Percentiles rank a stretch among this genome's conserved stretches.
Conservation (phyloP, 2,329 filamentous ascomycete species). For the Pestalotiopsis sp. region DNA sequence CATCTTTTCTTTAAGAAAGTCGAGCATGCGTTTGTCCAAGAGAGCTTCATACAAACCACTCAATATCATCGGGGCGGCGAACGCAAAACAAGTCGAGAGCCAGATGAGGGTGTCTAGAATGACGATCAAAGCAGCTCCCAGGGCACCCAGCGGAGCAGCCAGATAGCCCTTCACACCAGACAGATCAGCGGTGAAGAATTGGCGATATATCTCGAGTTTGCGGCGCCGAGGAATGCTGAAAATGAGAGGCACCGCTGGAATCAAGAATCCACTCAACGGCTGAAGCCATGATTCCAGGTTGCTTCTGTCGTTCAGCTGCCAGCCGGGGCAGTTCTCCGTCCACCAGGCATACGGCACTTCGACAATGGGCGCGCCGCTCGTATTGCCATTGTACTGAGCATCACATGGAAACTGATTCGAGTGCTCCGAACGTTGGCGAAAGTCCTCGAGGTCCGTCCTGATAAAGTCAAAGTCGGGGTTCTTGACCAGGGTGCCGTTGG, state of each 20-base stretch:
- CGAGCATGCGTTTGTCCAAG: constrained; percentile 4
- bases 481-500: neutral
- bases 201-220: constrained; percentile 9
- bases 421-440: neutral
- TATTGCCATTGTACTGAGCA: neutral
- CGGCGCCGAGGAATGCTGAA: constrained; percentile 8
- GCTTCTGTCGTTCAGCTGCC: constrained; percentile 3
- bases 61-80: constrained; percentile 8
- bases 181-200: constrained; percentile 7
- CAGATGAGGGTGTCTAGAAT: constrained; percentile 6
- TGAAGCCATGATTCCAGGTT: constrained; percentile 10
- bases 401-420: constrained; percentile 7
- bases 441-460: neutral
- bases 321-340: neutral
- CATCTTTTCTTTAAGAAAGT: constrained; percentile 9
- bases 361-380: neutral
- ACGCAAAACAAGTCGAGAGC: constrained; percentile 11
- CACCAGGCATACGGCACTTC: constrained; percentile 6
- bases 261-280: constrained; percentile 7
- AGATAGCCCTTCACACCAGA: constrained; percentile 7
- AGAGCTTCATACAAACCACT: constrained; percentile 6
- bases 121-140: constrained; percentile 3
- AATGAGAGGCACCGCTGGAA: constrained; percentile 1
- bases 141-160: constrained; percentile 1
- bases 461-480: neutral